Base-by-base conservation (phyloP, 176 grass and related monocot genomes). In the Juncus inflexus region DNA sequence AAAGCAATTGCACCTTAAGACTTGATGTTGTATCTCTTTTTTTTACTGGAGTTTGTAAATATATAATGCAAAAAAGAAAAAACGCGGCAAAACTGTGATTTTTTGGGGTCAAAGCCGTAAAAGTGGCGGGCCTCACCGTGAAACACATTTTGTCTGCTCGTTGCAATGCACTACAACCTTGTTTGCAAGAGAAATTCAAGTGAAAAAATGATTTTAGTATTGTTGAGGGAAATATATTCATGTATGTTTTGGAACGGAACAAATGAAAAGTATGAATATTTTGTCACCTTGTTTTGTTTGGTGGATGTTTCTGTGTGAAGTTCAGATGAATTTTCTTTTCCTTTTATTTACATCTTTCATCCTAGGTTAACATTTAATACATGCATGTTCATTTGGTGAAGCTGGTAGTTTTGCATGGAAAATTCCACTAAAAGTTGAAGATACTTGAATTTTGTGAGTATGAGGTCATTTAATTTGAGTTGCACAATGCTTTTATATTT, bases 91-190 rank as follows among this genome's bases (percentile, higher is more conserved):
- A 68, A 56, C 28, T 72, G n/a, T 83, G 62, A 39, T 58, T 84
- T 58, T 86, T 71, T 37, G 69, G 37, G 74, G 86, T 72, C 86
- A 85, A 85, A 85, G 81, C 69, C 86, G 80, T 81, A 73, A 49
- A 79, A 62, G 64, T 51, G 86, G 78, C 78, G 50, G 86, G 78
- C 81, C 77, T 56, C 56, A 55, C 47, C 59, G 59, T 65, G 79
- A 49, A 43, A 77, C 63, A 41, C 63, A 66, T 64, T 77, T 67
- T 74, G 58, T 50, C 57, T 59, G 55, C 7, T n/a, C 13, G 9
- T 76, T 77, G 68, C 68, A 71, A 58, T 71, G 68, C 58, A 71
- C 68, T 59, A 60, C 53, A 71, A 71, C 35, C 55, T 59, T 70
- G 35, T 37, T 71, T 56, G 40, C 53, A 60, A 59, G 54, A 71